These are phyloP conservation scores for Acer campestre DNA, from an alignment of 345 rosid species.

Conservation along the genomic window DNA sequence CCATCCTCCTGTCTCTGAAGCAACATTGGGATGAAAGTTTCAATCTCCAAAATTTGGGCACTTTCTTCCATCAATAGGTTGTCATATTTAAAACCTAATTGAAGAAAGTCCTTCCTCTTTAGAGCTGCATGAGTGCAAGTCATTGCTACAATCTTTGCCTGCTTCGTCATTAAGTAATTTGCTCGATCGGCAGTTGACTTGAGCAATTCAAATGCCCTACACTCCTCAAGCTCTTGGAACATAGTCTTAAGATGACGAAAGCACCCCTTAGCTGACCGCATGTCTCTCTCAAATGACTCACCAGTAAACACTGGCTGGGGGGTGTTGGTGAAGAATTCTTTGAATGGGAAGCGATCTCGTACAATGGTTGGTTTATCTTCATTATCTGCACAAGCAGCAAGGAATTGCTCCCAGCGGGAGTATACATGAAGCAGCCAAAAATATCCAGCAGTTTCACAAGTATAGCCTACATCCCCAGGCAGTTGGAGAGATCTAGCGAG, in stretches of 20 bases:
- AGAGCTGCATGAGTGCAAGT: slow-evolving; percentile 99
- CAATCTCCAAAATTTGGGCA: slow-evolving; percentile 98
- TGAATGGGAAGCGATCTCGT: slow-evolving; percentile 86
- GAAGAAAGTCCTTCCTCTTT: slow-evolving; percentile 97
- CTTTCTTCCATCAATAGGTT: slow-evolving; percentile 99
- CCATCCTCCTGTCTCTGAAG: slow-evolving; percentile 99
- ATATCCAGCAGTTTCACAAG: slow-evolving; percentile 99
- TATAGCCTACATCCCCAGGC: slow-evolving; percentile 98
- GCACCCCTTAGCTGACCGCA: slow-evolving; percentile 94
- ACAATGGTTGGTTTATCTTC: slow-evolving; percentile 76
- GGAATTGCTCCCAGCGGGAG: slow-evolving; percentile 95
- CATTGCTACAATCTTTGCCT: slow-evolving; percentile 99
- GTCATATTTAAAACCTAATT: slow-evolving; percentile 95
- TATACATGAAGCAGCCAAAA: slow-evolving; percentile 99
- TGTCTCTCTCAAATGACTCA: slow-evolving; percentile 89
- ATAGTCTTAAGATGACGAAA: slow-evolving; percentile 86
- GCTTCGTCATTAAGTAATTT: slow-evolving; percentile 96
- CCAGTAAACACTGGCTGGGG: slow-evolving; percentile 82
- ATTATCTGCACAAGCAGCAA: slow-evolving; percentile 84
- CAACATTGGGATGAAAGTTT: slow-evolving; percentile 98
- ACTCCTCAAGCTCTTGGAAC: slow-evolving; percentile 99
- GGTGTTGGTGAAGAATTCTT: slow-evolving; percentile 83
- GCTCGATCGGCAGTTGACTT: slow-evolving; percentile 99
- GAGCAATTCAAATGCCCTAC: slow-evolving; percentile 98
- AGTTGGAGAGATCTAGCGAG: slow-evolving; percentile 93